Conservation (phyloP, 2,329 filamentous ascomycete genomes). For the Penicillium sp. region DNA sequence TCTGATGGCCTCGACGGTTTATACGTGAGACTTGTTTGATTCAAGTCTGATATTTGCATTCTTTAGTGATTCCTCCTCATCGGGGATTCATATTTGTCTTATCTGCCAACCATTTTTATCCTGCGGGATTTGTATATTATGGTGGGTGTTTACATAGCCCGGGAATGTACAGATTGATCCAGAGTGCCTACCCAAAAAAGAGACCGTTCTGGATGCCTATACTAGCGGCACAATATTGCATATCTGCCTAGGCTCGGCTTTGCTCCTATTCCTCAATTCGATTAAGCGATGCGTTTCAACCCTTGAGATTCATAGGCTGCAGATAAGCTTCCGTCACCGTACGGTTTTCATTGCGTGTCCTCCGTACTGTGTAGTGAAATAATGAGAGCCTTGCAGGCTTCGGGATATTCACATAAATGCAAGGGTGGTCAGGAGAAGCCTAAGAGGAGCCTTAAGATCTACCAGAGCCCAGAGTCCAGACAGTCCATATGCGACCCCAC, state of each 20-base stretch:
- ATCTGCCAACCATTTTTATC: not conserved
- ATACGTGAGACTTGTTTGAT: slow-evolving; percentile 2
- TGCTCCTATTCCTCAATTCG: not conserved
- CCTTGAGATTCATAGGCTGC: slow-evolving; percentile 8
- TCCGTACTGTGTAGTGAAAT: not conserved
- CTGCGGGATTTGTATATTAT: slow-evolving; percentile 14
- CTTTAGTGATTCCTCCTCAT: not conserved
- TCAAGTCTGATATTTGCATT: not conserved
- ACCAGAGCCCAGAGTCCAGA: not conserved
- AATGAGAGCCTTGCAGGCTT: not conserved
- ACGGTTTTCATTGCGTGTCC: not conserved
- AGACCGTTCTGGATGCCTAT: slow-evolving; percentile 6
- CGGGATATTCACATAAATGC: not conserved
- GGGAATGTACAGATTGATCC: slow-evolving; percentile 1
- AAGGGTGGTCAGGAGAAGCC: not conserved
- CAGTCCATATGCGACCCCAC: not conserved
- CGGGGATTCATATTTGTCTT: slow-evolving; percentile 2
- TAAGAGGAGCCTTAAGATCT: not conserved
- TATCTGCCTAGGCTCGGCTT: slow-evolving; percentile 8
- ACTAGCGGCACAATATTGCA: slow-evolving; percentile 3
- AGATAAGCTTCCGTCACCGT: slow-evolving; percentile 14
- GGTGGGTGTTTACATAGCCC: not conserved
- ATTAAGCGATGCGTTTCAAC: not conserved
- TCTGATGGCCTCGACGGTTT: slow-evolving; percentile 21
- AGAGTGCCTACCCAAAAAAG: not conserved